Evolutionary conservation across 2,329 filamentous ascomycete genomes (phyloP), one percentile per base, ranked within the genome.

Genomic region (Pseudomassariella vexata): DNA sequence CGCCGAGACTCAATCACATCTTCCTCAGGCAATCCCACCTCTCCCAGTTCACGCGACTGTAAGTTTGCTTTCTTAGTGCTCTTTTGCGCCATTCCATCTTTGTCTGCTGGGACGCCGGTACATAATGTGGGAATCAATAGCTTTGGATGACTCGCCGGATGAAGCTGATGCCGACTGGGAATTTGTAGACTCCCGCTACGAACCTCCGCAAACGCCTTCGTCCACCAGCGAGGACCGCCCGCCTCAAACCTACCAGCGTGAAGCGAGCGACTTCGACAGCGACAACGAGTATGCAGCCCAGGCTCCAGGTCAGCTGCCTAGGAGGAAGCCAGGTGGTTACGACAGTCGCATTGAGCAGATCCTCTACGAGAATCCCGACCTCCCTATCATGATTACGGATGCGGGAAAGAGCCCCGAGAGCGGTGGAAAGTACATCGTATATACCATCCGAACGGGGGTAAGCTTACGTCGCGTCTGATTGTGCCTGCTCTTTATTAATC

Each of bases 311-410:
- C 62, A 71, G 31, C 59, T 64, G 10, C 73, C 75, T n/a, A 67
- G 70, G 38, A 70, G 70, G 35, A 90, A 86, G 62, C 86, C 87
- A 39, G 87, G 86, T 16, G 86, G 85, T 18, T 98, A 98, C 52
- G 84, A 92, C 54, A 95, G 90, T 56, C 82, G 92, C 32, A 89
- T 98, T 45, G 90, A 98, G 63, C 92, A 98, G 68, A 90, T 95
- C 38, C 79, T 98, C 28, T 94, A 95, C 56, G 92, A 98, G 63
- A 86, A 95, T 44, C 89, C 88, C 1, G 82, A 90, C 34, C 73
- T 94, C 46, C 81, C 87, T 38, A 94, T 98, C 44, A 60, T 94
- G 38, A 98, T 98, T 47, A 90, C 85, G 2, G 85, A 95, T 53
- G 92, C 94, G 4, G 92, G 92, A 37, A 98, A 98, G 74, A 95